A percentile compares a stretch with the other conserved stretches of the same genome.
Evolutionary conservation across 176 grass and related monocot species (phyloP).

Genomic region (Pontederia crassipes): DNA sequence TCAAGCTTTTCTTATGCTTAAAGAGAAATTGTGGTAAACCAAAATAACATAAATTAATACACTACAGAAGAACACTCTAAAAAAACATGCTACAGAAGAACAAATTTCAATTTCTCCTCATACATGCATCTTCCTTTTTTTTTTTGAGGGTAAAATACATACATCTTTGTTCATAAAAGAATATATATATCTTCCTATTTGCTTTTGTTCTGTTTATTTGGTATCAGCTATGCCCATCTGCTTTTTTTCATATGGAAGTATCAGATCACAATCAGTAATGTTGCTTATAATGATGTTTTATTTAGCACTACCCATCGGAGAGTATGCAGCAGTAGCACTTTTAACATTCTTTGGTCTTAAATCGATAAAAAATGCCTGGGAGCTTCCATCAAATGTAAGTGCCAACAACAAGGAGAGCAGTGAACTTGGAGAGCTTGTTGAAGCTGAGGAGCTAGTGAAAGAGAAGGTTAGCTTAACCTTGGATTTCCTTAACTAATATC

Average conservation of each 20-base stretch:
- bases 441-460: slow-evolving; percentile 89
- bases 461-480: slow-evolving; percentile 84
- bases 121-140: no score
- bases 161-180: no score
- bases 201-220: no score
- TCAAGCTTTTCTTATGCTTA: not conserved
- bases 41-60: no score
- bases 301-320: slow-evolving; percentile 87
- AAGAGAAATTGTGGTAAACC: not conserved
- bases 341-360: slow-evolving; percentile 89
- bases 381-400: slow-evolving; percentile 37
- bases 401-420: slow-evolving; percentile 30
- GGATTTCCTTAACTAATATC: no score
- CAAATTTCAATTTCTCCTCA: no score
- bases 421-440: slow-evolving; percentile 80
- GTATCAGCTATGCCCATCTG: not conserved
- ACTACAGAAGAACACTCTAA: no score
- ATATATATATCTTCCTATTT: no score
- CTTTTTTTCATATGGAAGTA: not conserved
- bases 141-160: no score
- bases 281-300: slow-evolving; percentile 23
- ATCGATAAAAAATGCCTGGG: slow-evolving; percentile 89
- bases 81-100: no score
- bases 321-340: slow-evolving; percentile 81
- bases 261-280: not conserved